Percentiles rank a stretch among this genome's conserved stretches.
Conservation (phyloP, 257 asterid genomes). For the Striga asiatica region DNA sequence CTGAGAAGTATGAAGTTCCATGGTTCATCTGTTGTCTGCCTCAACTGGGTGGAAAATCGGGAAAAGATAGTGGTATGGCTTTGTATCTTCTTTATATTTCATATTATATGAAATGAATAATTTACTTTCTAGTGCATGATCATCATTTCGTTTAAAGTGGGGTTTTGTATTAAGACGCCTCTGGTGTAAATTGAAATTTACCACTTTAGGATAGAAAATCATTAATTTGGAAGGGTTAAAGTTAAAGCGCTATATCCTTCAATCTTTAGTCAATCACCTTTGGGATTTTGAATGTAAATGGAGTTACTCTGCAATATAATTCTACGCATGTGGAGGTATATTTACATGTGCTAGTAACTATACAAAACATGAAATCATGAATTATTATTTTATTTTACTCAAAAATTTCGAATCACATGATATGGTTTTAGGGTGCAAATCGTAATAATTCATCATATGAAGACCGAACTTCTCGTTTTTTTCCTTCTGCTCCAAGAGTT, state of each 20-base stretch:
- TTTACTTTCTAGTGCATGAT: background rate
- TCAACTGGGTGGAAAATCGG: conserved; percentile 88
- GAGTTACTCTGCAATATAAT: background rate
- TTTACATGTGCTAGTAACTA: background rate
- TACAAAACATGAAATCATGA: background rate
- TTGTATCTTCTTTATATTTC: background rate
- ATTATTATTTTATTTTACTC: background rate
- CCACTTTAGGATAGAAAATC: no score
- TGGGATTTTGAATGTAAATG: background rate
- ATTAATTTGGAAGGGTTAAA: no score
- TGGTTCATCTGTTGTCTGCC: conserved; percentile 59
- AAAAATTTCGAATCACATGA: no score
- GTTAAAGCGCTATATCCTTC: background rate
- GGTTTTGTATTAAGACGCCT: background rate
- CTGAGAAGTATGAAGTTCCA: conserved; percentile 70
- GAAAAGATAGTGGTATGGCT: conserved; percentile 38
- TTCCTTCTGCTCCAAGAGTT: conserved; percentile 84
- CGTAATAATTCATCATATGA: conserved; percentile 39
- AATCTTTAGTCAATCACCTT: background rate
- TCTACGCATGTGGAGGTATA: background rate
- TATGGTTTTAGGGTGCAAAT: conserved; percentile 52
- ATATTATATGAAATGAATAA: background rate
- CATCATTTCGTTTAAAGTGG: background rate
- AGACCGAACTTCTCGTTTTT: conserved; percentile 90
- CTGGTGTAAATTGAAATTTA: background rate